Conservation (phyloP, 2,329 filamentous ascomycete species). For the Chaetomiaceae sp. region DNA sequence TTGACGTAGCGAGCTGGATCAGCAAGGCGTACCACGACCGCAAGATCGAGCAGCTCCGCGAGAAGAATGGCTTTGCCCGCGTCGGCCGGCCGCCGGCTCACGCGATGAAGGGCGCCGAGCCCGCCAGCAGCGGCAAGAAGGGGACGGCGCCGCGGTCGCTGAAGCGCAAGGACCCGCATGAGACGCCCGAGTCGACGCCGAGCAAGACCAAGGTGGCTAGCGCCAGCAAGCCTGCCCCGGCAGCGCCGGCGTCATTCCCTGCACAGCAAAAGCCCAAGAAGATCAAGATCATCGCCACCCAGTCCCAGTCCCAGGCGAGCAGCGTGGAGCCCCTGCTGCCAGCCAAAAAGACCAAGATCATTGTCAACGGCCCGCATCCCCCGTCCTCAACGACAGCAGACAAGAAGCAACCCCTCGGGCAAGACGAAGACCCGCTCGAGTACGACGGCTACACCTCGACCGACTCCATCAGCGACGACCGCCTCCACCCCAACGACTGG, state of each 20-base stretch:
- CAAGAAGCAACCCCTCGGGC: not conserved
- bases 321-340: not conserved
- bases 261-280: constrained; percentile 13
- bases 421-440: constrained; percentile 29
- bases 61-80: constrained; percentile 52
- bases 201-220: not conserved
- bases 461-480: constrained; percentile 46
- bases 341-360: constrained; percentile 10
- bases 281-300: constrained; percentile 14
- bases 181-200: constrained; percentile 20
- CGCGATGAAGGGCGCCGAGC: constrained; percentile 31
- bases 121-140: constrained; percentile 18
- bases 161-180: constrained; percentile 27
- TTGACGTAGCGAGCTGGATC: constrained; percentile 48
- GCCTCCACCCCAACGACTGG: constrained; percentile 46
- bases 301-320: not conserved
- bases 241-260: not conserved
- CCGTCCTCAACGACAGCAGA: not conserved
- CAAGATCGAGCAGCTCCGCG: constrained; percentile 46
- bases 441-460: constrained; percentile 47
- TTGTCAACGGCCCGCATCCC: constrained; percentile 1
- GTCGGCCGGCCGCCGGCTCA: constrained; percentile 53
- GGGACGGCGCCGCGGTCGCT: constrained; percentile 10
- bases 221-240: not conserved
- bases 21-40: constrained; percentile 54